Evolutionary conservation across 495 filamentous ascomycete genomes (phyloP).

Genomic region (Neurospora discreta): DNA sequence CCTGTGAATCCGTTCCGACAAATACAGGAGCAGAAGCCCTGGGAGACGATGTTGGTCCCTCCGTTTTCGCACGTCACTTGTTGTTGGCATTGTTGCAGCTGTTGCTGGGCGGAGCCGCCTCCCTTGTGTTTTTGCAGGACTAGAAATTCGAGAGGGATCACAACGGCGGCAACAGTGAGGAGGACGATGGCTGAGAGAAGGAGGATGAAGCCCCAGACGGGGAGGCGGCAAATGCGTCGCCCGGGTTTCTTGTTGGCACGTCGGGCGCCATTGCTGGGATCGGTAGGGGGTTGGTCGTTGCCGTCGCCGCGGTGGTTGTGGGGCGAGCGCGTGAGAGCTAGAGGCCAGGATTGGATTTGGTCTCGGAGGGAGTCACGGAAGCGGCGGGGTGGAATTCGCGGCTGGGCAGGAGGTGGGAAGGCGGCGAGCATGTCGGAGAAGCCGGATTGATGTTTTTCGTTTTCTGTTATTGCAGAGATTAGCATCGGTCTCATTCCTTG

Average conservation of each 20-base stretch:
- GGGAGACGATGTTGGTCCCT: constrained; percentile 58
- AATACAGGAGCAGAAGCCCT: constrained; percentile 66
- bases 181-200: constrained; percentile 57
- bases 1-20: constrained; percentile 83
- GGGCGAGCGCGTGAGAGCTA: constrained; percentile 18
- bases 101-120: constrained; percentile 18
- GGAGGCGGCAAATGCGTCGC: constrained; percentile 62
- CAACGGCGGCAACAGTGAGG: constrained; percentile 73
- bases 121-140: constrained; percentile 44
- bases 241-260: constrained; percentile 10
- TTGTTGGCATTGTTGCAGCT: constrained; percentile 40
- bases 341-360: constrained; percentile 31
- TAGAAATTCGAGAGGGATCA: constrained; percentile 77
- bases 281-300: constrained; percentile 5
- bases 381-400: constrained; percentile 39
- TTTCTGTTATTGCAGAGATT: constrained; percentile 25
- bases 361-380: constrained; percentile 29
- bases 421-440: constrained; percentile 85
- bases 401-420: constrained; percentile 70
- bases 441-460: constrained; percentile 43
- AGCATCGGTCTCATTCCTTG: constrained; percentile 7
- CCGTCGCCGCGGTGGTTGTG: constrained; percentile 18
- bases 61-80: constrained; percentile 62
- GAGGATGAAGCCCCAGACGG: constrained; percentile 65
- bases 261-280: constrained; percentile 3